Base-by-base conservation (phyloP, 2,329 filamentous ascomycete genomes). In the Emericellopsis cladophorae region DNA sequence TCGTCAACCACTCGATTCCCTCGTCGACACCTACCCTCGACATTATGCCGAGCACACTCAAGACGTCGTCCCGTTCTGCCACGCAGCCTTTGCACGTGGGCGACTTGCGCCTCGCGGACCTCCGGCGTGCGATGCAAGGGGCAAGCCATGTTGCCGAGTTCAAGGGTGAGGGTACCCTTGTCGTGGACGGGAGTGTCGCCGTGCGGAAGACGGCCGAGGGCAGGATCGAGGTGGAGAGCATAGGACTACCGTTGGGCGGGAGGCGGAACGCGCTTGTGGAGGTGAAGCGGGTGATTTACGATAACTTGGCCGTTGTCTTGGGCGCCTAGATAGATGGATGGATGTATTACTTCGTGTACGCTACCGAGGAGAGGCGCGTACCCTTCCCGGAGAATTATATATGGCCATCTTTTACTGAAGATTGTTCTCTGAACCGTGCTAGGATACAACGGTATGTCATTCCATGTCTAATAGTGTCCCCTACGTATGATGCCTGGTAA, bases 41-140 rank as follows among this genome's bases (percentile, higher is more conserved):
- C 45, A 57, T 77, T 11, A 55, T 79, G 5, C 74, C 76, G 4
- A 59, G 62, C 8, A 70, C 65, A 43, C 67, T 89, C 61, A 75
- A 79, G 4, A 81, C 85, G 1, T 81, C 84, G 0, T 81, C 83
- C 7, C 74, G 85, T 45, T 81, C 84, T 4, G 79, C 83, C 29
- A 81, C 87, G 0, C 87, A 90, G 48, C 88, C 92, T 10, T 78
- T 98, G 36, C 92, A 96, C 57, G 92, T 98, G 4, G 92, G 92
- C 46, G 92, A 98, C 58, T 66, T 96, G 34, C 76, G 90, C 18
- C 74, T 98, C 15, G 87, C 90, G 1, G 89, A 96, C 57, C 67
- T 98, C 44, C 74, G 92, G 40, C 81, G 85, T 45, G 74, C 89
- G 16, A 85, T 98, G 78, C 81, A 87, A 52, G 70, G 74, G 12